phyloP scores from a whole-genome alignment of 2,329 filamentous ascomycete genomes.

The Chalaropsis thielavioides region DNA sequence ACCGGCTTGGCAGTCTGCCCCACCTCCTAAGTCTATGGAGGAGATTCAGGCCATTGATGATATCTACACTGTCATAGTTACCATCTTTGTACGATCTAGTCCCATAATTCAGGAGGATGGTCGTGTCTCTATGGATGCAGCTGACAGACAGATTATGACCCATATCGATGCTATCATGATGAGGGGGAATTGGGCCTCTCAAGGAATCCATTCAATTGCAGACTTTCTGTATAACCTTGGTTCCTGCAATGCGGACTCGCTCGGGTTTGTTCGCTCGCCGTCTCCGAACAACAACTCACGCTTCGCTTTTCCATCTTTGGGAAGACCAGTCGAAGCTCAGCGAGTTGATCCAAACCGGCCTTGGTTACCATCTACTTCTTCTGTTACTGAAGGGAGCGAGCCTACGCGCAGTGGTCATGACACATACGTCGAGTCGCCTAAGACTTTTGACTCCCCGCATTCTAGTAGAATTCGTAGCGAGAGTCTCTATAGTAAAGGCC shows the following conservation, averaged over 20 bases:
- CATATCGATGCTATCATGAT: constrained; percentile 33
- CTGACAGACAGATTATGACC: constrained; percentile 32
- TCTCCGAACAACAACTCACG: neutral
- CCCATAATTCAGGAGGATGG: constrained; percentile 33
- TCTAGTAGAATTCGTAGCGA: constrained; percentile 15
- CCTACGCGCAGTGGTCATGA: neutral
- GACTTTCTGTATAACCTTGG: constrained; percentile 39
- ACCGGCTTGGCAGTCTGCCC: constrained; percentile 1
- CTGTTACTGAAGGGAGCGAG: neutral
- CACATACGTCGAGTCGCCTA: constrained; percentile 7
- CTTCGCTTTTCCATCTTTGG: neutral
- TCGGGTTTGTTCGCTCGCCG: constrained; percentile 21
- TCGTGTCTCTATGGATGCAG: constrained; percentile 29
- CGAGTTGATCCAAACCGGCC: constrained; percentile 5
- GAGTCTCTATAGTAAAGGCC: constrained; percentile 26
- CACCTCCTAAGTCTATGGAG: constrained; percentile 20
- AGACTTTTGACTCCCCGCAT: constrained; percentile 16
- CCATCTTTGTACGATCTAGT: constrained; percentile 32
- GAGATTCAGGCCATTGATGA: constrained; percentile 27
- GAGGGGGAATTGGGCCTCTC: constrained; percentile 33
- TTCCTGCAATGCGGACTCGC: constrained; percentile 26
- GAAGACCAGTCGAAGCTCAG: neutral
- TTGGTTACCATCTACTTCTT: constrained; percentile 7
- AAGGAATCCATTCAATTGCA: constrained; percentile 32
- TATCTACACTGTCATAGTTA: constrained; percentile 38